Conservation (phyloP, 2,329 filamentous ascomycete species). For the Aspergillus novofumigatus region DNA sequence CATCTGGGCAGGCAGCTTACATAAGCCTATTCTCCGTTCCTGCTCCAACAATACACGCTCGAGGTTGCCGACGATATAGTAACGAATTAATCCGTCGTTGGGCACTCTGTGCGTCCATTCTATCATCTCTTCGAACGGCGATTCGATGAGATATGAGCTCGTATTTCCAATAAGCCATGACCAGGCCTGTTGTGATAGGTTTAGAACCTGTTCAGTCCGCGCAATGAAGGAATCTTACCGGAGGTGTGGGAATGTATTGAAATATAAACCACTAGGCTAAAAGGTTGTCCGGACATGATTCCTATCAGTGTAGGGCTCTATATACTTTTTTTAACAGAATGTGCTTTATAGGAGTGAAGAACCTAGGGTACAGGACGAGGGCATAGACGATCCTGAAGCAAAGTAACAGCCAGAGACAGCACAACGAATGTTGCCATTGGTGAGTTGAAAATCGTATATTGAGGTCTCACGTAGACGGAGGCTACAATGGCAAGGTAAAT, state of each 20-base stretch:
- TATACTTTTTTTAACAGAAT: too few species aligned
- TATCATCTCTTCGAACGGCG: slow-evolving; percentile 36
- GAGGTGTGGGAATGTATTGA: slow-evolving; percentile 54
- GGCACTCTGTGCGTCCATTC: slow-evolving; percentile 57
- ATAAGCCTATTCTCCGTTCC: too few species aligned
- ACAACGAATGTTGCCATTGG: slow-evolving; percentile 20
- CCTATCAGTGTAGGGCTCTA: too few species aligned
- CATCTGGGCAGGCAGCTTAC: too few species aligned
- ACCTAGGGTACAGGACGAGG: slow-evolving; percentile 54
- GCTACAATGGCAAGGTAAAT: slow-evolving; percentile 17
- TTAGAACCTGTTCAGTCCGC: neutral
- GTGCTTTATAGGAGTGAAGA: slow-evolving; percentile 55
- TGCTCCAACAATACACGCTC: slow-evolving; percentile 66
- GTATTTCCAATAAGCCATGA: slow-evolving; percentile 47
- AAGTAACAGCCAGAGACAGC: slow-evolving; percentile 19
- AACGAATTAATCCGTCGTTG: slow-evolving; percentile 66
- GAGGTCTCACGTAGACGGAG: neutral
- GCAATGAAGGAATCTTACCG: slow-evolving; percentile 34
- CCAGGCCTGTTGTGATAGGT: slow-evolving; percentile 26
- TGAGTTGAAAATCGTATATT: slow-evolving; percentile 26
- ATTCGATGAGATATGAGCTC: slow-evolving; percentile 30
- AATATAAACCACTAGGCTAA: too few species aligned
- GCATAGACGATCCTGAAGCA: slow-evolving; percentile 25
- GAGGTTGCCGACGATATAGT: slow-evolving; percentile 57
- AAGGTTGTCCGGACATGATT: too few species aligned